phyloP scores from a whole-genome alignment of 164 flowering plant genomes.

The Chimonanthus praecox region DNA sequence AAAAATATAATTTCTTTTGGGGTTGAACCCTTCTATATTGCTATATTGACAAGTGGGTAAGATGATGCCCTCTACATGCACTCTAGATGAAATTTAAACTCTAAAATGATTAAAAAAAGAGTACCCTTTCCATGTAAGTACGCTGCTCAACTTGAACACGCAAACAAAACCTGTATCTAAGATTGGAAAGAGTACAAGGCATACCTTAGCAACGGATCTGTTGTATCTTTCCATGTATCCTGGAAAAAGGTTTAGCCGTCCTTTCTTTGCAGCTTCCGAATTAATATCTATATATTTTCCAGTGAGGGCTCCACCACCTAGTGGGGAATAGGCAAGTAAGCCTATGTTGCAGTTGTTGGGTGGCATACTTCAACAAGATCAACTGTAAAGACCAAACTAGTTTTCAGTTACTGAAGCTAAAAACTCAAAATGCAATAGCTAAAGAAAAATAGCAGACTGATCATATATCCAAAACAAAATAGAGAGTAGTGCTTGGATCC shows the following conservation, averaged over 20 bases:
- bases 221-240: conserved; percentile 96
- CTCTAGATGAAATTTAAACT: too few relatives aligned
- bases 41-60: too few relatives aligned
- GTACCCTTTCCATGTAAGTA: background rate
- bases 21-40: too few relatives aligned
- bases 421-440: background rate
- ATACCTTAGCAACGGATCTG: conserved; percentile 74
- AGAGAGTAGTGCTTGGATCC: background rate
- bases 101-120: background rate
- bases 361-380: conserved; percentile 97
- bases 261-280: conserved; percentile 76
- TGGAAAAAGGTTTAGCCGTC: conserved; percentile 82
- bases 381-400: conserved; percentile 37
- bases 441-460: background rate
- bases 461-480: background rate
- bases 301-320: conserved; percentile 70
- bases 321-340: conserved; percentile 82
- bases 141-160: background rate
- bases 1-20: too few relatives aligned
- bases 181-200: background rate
- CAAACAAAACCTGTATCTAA: background rate
- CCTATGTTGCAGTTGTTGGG: conserved; percentile 85
- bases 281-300: conserved; percentile 76
- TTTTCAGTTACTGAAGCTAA: background rate
- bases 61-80: too few relatives aligned